phyloP scores from a whole-genome alignment of 139 green algal genomes.

The Ettlia oleoabundans region DNA sequence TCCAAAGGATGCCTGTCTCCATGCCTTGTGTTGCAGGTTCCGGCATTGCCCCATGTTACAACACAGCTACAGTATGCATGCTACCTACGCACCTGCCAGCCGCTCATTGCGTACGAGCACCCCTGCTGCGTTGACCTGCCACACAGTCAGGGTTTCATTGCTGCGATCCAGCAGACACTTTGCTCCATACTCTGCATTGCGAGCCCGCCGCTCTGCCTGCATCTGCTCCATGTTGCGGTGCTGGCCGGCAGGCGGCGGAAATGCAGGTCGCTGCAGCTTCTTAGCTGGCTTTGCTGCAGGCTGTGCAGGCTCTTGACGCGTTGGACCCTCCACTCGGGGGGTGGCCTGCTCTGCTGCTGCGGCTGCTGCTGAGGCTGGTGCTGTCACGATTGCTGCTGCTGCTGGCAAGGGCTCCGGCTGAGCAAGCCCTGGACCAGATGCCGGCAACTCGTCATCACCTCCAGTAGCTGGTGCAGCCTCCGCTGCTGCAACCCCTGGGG shows the following conservation, averaged over 20 bases:
- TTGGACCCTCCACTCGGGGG: neutral
- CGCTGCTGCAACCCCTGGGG: too few species aligned
- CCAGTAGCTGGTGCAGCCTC: too few species aligned
- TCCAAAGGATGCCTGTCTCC: too few species aligned
- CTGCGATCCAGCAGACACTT: neutral
- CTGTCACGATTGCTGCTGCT: neutral
- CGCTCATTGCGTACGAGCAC: conserved; percentile 34
- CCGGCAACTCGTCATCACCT: too few species aligned
- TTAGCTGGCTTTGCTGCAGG: neutral
- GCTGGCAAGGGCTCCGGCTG: too few species aligned
- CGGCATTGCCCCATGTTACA: too few species aligned
- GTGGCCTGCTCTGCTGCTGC: neutral
- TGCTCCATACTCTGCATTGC: conserved; percentile 1
- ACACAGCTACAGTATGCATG: too few species aligned
- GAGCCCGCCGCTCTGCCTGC: neutral
- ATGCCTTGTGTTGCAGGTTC: too few species aligned
- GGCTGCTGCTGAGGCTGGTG: neutral
- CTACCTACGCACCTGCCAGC: too few species aligned
- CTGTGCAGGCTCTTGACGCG: neutral
- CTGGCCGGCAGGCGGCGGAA: neutral
- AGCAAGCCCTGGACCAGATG: too few species aligned
- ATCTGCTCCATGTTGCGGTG: neutral
- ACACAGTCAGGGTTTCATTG: conserved; percentile 28
- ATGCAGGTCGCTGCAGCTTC: neutral
- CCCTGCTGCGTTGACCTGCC: conserved; percentile 36